A percentile compares a stretch with the other conserved stretches of the same genome.
Evolutionary conservation across 768 basidiomycete genomes (phyloP).

Genomic region (Lactifluus rugatus): DNA sequence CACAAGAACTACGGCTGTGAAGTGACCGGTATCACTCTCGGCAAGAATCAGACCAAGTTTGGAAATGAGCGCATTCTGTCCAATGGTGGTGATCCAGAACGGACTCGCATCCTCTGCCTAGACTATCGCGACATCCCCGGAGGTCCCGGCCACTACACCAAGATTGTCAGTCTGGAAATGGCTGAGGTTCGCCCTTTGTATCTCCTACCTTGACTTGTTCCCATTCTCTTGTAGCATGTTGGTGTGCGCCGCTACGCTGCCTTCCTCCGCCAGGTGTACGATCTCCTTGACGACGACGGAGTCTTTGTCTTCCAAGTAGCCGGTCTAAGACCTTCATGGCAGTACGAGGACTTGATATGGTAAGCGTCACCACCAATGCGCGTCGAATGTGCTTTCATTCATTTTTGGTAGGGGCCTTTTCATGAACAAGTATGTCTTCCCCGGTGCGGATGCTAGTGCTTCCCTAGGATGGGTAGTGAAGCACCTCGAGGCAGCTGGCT

Average conservation of each 20-base stretch:
- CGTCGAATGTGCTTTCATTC: not conserved
- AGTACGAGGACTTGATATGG: constrained; percentile 97
- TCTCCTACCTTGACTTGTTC: not conserved
- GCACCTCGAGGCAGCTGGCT: constrained; percentile 82
- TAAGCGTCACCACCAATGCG: constrained; percentile 24
- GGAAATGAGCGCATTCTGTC: constrained; percentile 78
- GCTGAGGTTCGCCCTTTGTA: constrained; percentile 56
- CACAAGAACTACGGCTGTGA: constrained; percentile 97
- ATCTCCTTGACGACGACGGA: constrained; percentile 90
- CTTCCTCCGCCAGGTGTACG: constrained; percentile 88
- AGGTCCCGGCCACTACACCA: constrained; percentile 66
- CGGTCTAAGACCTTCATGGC: constrained; percentile 91
- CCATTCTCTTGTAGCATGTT: constrained; percentile 56
- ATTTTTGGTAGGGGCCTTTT: constrained; percentile 68
- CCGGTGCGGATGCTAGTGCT: constrained; percentile 94
- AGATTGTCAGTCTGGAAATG: constrained; percentile 97
- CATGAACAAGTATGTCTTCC: constrained; percentile 99
- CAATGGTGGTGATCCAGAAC: constrained; percentile 49
- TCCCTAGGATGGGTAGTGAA: constrained; percentile 91
- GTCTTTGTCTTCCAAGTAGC: constrained; percentile 96
- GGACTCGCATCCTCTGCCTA: constrained; percentile 84
- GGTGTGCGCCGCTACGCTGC: constrained; percentile 85
- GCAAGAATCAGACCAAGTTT: constrained; percentile 83
- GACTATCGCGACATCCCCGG: constrained; percentile 89
- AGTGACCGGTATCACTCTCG: constrained; percentile 91